Evolutionary conservation across 1,284 basidiomycete genomes (phyloP).

Genomic region (Ustilago lituana): DNA sequence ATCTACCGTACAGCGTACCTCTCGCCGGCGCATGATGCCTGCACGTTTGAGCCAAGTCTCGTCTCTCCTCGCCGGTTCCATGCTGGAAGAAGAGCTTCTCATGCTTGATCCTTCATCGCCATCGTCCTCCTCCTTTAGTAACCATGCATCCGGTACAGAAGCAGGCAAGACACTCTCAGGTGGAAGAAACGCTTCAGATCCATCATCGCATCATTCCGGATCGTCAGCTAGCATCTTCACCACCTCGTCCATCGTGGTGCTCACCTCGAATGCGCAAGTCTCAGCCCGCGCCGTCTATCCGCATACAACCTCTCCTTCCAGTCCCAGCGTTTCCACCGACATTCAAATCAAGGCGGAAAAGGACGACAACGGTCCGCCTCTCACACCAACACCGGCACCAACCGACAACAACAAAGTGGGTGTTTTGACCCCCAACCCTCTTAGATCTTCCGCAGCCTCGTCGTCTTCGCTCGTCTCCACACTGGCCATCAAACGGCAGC

Average conservation of each 20-base stretch:
- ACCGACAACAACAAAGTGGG: neutral
- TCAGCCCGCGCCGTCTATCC: conserved; percentile 22
- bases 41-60: conserved; percentile 49
- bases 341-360: conserved; percentile 9
- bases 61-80: conserved; percentile 48
- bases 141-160: neutral
- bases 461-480: conserved; percentile 27
- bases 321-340: neutral
- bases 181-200: conserved; percentile 1
- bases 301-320: neutral
- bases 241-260: conserved; percentile 21
- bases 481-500: conserved; percentile 37
- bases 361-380: conserved; percentile 2
- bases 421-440: no score
- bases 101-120: conserved; percentile 29
- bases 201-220: conserved; percentile 1
- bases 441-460: neutral
- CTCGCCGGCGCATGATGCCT: conserved; percentile 45
- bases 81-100: conserved; percentile 52
- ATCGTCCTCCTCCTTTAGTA: conserved; percentile 8
- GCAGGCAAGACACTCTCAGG: neutral
- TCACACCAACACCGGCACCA: conserved; percentile 3
- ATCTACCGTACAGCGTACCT: conserved; percentile 18
- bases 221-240: no score
- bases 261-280: conserved; percentile 20